These are phyloP conservation scores for Pythium pectinolyticum DNA, from an alignment of 352 stramenopile genomes.

Conservation along the genomic window DNA sequence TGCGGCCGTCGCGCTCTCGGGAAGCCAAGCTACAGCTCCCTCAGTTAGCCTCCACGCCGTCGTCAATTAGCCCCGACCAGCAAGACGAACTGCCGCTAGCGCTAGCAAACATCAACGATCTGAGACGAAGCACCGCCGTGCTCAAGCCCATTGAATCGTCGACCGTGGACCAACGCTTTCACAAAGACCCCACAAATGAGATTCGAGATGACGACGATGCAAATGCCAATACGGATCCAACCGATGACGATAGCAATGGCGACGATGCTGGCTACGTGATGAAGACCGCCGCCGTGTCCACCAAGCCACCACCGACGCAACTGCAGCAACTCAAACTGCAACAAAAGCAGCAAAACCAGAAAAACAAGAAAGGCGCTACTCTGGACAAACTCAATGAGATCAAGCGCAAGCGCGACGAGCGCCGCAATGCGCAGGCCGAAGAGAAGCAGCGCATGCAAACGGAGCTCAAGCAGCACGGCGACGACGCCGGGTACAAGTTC, in stretches of 20 bases:
- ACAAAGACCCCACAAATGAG: background rate
- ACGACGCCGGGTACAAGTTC: slow-evolving; percentile 79
- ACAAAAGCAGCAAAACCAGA: slow-evolving; percentile 21
- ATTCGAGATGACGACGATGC: background rate
- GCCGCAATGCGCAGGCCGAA: slow-evolving; percentile 50
- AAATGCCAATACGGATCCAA: background rate
- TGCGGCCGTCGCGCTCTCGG: slow-evolving; percentile 2
- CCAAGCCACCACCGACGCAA: slow-evolving; percentile 23
- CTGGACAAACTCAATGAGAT: slow-evolving; percentile 63
- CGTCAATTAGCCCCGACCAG: background rate
- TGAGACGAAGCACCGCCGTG: slow-evolving; percentile 18
- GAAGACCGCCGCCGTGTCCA: background rate
- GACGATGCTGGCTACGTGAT: slow-evolving; percentile 15
- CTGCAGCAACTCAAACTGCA: slow-evolving; percentile 29
- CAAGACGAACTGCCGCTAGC: slow-evolving; percentile 4
- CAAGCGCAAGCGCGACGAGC: slow-evolving; percentile 65
- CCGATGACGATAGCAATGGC: background rate
- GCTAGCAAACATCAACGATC: slow-evolving; percentile 15
- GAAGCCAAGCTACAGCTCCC: slow-evolving; percentile 15
- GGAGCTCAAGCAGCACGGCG: slow-evolving; percentile 64
- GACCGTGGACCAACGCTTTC: background rate
- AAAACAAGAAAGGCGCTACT: slow-evolving; percentile 40
- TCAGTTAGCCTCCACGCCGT: background rate
- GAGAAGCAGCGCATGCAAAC: slow-evolving; percentile 69
- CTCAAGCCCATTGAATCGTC: slow-evolving; percentile 17